Evolutionary conservation across 2,329 filamentous ascomycete genomes (phyloP).

Genomic region (Pestalotiopsis sp.): DNA sequence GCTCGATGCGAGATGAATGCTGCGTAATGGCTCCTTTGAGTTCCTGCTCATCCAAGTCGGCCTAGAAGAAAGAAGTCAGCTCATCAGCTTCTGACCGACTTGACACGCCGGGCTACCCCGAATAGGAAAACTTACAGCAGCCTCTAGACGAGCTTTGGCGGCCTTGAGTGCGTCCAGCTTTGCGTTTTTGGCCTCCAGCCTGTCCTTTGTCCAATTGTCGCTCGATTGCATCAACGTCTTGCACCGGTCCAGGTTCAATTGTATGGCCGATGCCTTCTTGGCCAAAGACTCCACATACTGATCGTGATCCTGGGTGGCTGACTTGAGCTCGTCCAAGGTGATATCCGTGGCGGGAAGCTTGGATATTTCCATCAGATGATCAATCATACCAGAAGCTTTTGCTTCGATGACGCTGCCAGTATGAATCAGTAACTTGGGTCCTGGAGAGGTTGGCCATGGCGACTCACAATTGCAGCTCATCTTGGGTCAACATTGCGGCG

Average conservation of each 20-base stretch:
- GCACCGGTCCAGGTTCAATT: not conserved
- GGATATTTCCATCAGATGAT: not conserved
- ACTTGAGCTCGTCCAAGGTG: not conserved
- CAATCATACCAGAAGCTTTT: not conserved
- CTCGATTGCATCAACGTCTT: not conserved
- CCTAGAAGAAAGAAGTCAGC: not conserved
- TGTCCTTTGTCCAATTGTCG: not conserved
- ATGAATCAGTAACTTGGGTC: not conserved
- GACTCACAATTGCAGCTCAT: slow-evolving; percentile 11
- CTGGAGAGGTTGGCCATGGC: not conserved
- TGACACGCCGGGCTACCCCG: not conserved
- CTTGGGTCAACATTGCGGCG: not conserved
- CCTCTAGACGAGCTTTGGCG: slow-evolving; percentile 3
- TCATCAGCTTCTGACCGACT: not conserved
- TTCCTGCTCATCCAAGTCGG: not conserved
- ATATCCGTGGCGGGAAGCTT: not conserved
- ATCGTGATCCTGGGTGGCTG: not conserved
- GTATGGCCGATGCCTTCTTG: not conserved
- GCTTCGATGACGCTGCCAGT: not conserved
- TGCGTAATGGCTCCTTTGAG: not conserved
- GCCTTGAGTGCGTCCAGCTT: not conserved
- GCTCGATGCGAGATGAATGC: not conserved
- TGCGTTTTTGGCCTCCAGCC: not conserved
- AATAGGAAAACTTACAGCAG: not conserved
- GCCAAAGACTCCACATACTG: not conserved